Base-by-base conservation (phyloP, 1,139 yeast genomes). In the Arxiozyma telluris region DNA sequence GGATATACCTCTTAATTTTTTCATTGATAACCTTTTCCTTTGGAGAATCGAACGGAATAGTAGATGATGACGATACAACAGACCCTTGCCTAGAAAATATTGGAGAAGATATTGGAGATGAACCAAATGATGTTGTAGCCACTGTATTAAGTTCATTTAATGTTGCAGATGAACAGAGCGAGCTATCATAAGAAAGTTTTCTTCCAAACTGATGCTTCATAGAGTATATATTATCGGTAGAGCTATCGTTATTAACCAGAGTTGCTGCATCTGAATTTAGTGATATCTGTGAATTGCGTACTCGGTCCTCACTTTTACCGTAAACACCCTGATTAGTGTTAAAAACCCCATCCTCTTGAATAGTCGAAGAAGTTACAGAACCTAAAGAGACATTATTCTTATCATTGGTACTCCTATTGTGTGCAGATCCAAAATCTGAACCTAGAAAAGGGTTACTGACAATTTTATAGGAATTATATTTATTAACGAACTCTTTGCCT, bases 401-500 rank as follows among this genome's bases (percentile, higher is more conserved):
- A 34, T 34, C n/a, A 12, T 25, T 39, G 41, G 30, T 25, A 3
- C 4, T 38, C 39, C 21, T 11, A 15, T 9, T 21, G 18, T 43
- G 17, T 4, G 22, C 38, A n/a, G 23, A 30, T 7, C 6, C 34
- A 42, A 18, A n/a, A 38, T 47, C 50, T 17, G 50, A 41, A 3
- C 44, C 41, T 17, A 25, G 18, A 22, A 51, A 22, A 12, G 46
- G 39, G 5, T 34, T 34, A 38, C 50, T 42, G 15, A 50, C 43
- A 34, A 50, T 22, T 17, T 50, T 50, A 23, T 27, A 50, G 18
- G 41, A 41, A 39, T 39, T 27, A 22, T 55, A 54, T 34, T 47
- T 54, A 25, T 47, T 47, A n/a, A 56, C 57, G 9, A 55, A 48
- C 18, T 58, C 55, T 42, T 46, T 54, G 9, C 62, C 61, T 18